Evolutionary conservation across 208 protist genomes (phyloP), one percentile per base, ranked within the genome.

Genomic region (Leishmania guyanensis): DNA sequence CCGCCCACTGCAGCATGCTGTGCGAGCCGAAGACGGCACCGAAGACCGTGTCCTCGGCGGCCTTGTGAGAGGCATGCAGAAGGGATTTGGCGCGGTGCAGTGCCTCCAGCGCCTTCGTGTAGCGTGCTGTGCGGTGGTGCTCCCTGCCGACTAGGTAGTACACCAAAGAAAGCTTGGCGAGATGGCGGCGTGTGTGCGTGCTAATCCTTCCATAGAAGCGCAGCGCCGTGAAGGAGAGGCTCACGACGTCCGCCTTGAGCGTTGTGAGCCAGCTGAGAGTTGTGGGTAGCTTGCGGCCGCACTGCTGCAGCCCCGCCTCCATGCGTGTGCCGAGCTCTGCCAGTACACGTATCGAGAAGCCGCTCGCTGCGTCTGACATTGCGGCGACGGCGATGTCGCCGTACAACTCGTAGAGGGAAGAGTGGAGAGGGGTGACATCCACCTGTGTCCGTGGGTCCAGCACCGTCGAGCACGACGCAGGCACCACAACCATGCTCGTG

Each of bases 31-130:
- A 93, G 78, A 81, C 90, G 36, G 84, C 89, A 36, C 89, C 89
- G 77, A 95, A 88, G 22, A 80, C 77, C 1, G 50, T 36, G 53
- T 92, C 89, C 22, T 83, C 85, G 8, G 82, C 72, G 8, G 82
- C 88, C 58, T 88, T 85, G 39, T 88, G 78, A 53, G 87, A 84
- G 16, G 88, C 88, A 5, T 86, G 82, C 84, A 94, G 88, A 6
- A 94, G 84, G 5, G 91, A 90, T 69, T 92, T 88, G 22, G 90
- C 77, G 17, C 86, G 90, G 77, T 95, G 84, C 54, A 97, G 84
- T 29, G 90, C 90, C 84, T 97, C 93, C 26, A 97, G 83, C 33
- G 93, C 89, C 76, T 97, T 97, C 36, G 92, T 94, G 86, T 94
- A 94, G 58, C 92, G 93, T 60, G 91, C 86, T 43, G 86, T 91